Evolutionary conservation across 805 yeast genomes (phyloP).

Genomic region (Wickerhamomyces xylosicus): DNA sequence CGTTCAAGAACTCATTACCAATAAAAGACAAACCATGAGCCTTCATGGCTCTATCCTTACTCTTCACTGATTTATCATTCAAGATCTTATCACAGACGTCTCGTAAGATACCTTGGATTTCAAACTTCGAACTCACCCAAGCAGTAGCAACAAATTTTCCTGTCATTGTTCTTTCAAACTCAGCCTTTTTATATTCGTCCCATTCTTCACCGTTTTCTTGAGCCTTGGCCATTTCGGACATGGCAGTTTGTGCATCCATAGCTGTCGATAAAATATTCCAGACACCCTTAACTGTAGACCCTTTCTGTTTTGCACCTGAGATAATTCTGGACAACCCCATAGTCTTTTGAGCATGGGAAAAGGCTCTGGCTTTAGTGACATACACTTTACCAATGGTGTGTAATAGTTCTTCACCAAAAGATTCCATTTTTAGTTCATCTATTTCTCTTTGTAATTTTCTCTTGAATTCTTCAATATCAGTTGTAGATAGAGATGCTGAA

Average conservation of each 20-base stretch:
- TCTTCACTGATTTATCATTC: constrained; percentile 41
- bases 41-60: constrained; percentile 39
- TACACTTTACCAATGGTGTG: constrained; percentile 69
- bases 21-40: constrained; percentile 53
- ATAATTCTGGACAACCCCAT: constrained; percentile 66
- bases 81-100: constrained; percentile 60
- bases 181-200: constrained; percentile 46
- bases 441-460: constrained; percentile 71
- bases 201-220: constrained; percentile 37
- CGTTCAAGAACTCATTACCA: constrained; percentile 51
- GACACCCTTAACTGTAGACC: constrained; percentile 64
- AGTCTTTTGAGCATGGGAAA: constrained; percentile 51
- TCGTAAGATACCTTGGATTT: constrained; percentile 62
- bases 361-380: constrained; percentile 52
- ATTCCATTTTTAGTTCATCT: constrained; percentile 69
- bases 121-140: constrained; percentile 76
- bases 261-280: constrained; percentile 64
- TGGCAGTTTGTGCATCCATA: constrained; percentile 67
- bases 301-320: constrained; percentile 62
- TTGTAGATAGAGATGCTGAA: constrained; percentile 53
- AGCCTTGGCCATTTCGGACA: constrained; percentile 62
- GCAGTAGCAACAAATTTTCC: constrained; percentile 79
- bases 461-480: constrained; percentile 52
- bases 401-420: constrained; percentile 74
- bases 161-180: constrained; percentile 62